Conservation (phyloP, 2,329 filamentous ascomycete genomes). For the Cordyceps cicadae region DNA sequence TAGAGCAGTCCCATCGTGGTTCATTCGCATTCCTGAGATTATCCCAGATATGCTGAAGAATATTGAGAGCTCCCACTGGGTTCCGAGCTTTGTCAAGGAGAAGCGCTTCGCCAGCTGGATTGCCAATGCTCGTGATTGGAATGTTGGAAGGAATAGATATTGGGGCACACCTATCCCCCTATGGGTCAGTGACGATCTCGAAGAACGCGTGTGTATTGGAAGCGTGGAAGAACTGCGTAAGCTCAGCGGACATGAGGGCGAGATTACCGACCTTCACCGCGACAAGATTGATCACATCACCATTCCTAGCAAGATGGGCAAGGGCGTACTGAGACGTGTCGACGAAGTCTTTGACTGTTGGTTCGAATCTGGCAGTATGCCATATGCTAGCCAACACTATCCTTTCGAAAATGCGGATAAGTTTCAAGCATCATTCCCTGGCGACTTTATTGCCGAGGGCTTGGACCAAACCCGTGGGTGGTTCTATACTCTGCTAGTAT, state of each 20-base stretch:
- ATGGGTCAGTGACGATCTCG: conserved; percentile 84
- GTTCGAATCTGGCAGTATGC: conserved; percentile 96
- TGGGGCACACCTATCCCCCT: conserved; percentile 91
- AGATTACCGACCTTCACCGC: conserved; percentile 78
- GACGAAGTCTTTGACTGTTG: conserved; percentile 94
- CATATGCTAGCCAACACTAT: conserved; percentile 83
- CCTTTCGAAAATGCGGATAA: conserved; percentile 82
- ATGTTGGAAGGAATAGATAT: conserved; percentile 86
- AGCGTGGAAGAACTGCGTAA: conserved; percentile 77
- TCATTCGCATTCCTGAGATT: conserved; percentile 77
- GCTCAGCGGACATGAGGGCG: conserved; percentile 77
- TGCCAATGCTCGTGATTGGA: conserved; percentile 85
- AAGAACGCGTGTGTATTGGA: conserved; percentile 79
- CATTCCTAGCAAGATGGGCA: conserved; percentile 82
- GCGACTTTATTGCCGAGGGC: conserved; percentile 90
- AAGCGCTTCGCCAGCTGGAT: conserved; percentile 90
- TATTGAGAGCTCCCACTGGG: conserved; percentile 85
- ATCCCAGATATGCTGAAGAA: conserved; percentile 85
- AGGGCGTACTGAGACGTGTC: conserved; percentile 70
- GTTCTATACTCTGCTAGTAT: conserved; percentile 89
- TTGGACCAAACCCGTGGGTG: conserved; percentile 90
- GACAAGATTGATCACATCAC: conserved; percentile 92
- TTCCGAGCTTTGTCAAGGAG: conserved; percentile 83
- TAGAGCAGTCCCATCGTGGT: conserved; percentile 88
- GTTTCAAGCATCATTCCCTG: conserved; percentile 75